Conservation (phyloP, 148 eudicot genomes). For the Rhododendron ferrugineum region DNA sequence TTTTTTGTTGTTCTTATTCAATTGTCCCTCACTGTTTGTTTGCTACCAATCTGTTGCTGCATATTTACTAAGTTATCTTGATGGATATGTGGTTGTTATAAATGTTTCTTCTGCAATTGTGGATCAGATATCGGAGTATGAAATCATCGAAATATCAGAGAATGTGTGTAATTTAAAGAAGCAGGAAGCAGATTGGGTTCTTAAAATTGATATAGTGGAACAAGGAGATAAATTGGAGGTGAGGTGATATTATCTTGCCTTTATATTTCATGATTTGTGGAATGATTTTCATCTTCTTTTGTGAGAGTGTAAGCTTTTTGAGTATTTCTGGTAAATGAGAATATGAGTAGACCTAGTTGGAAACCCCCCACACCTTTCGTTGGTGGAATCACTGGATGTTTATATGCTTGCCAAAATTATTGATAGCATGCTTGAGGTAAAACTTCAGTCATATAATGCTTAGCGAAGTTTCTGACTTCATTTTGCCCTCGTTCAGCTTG, state of each 20-base stretch:
- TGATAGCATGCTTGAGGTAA: background rate
- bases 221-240: slow-evolving; percentile 73
- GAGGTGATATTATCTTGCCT: slow-evolving; percentile 12
- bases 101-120: background rate
- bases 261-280: background rate
- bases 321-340: background rate
- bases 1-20: background rate
- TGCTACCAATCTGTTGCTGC: background rate
- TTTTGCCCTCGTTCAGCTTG: slow-evolving; percentile 47
- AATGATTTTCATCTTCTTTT: background rate
- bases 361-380: background rate
- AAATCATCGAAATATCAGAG: slow-evolving; percentile 85
- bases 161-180: slow-evolving; percentile 91
- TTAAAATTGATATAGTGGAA: slow-evolving; percentile 87
- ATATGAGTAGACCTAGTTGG: background rate
- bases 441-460: background rate
- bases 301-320: background rate
- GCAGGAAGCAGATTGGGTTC: slow-evolving; percentile 95
- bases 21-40: background rate
- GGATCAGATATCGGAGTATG: slow-evolving; percentile 71
- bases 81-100: background rate
- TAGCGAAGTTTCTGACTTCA: background rate
- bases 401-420: background rate
- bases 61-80: background rate
- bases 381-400: background rate